Base-by-base conservation (phyloP, 1,284 basidiomycete species). In the Microbotryomycetes sp. region DNA sequence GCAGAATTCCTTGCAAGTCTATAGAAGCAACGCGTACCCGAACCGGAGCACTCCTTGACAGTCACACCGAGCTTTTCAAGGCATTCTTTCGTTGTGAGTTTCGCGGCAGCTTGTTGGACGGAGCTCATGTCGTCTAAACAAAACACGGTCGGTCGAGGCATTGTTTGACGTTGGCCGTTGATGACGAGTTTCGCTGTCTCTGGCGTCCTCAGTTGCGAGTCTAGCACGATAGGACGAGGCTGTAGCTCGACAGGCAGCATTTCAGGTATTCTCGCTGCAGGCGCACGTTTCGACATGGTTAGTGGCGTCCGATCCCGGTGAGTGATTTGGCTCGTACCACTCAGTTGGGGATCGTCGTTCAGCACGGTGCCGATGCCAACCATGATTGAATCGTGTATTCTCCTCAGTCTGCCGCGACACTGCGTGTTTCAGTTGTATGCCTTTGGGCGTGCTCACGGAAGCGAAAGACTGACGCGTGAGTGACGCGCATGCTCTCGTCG, bases 271-370 rank as follows among this genome's bases (percentile, higher is more conserved):
- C 69, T 67, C 3, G 72, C 70, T 68, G 82, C 26, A 88, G 80
- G 69, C 81, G 81, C 82, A 79, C 52, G 81, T 41, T 41, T 41
- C 35, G 35, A 41, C 18, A 18, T 68, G 70, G 76, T 41, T 59
- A 55, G 18, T 18, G 35, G 35, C 18, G 35, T 11, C 18, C 35
- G 35, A 41, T 9, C 9, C 35, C 9, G 11, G 18, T 41, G 62
- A 55, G 47, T 62, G 16, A 67, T 60, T 41, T 41, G 35, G 18
- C 28, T 75, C 84, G 66, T 70, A 91, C 92, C 86, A 73, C 93
- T 96, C 24, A 98, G 79, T 71, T 94, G 88, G 11, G 94, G 94
- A 74, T 98, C 82, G 71, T 98, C 94, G 69, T 91, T 91, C 52
- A 91, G 75, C 13, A 91, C 84, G 0, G 94, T 97, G 4, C 89